Percentiles rank a stretch among this genome's conserved stretches.
Evolutionary conservation across 164 flowering plant species (phyloP).

Genomic region (Hamamelis virginiana): DNA sequence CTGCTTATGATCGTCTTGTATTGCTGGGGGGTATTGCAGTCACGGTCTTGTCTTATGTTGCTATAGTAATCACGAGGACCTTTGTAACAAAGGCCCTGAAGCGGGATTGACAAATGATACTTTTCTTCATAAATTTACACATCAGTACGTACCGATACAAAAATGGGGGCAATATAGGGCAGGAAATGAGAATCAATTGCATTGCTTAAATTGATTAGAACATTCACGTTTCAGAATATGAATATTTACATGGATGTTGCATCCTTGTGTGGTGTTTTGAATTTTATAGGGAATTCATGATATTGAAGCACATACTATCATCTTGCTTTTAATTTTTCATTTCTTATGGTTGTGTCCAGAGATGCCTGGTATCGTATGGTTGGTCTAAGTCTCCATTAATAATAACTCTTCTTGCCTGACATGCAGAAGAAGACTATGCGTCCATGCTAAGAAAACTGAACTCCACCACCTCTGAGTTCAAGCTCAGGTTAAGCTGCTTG

Average conservation of each 20-base stretch:
- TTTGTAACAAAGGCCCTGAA: slow-evolving; percentile 64
- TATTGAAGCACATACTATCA: too few relatives aligned
- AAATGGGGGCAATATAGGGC: background rate
- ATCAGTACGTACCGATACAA: background rate
- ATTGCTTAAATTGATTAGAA: background rate
- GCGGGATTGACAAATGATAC: slow-evolving; percentile 46
- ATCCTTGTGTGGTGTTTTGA: background rate
- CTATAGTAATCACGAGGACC: slow-evolving; percentile 43
- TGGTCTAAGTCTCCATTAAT: too few relatives aligned
- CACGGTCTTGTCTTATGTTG: slow-evolving; percentile 58
- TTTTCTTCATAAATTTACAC: background rate
- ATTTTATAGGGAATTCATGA: too few relatives aligned
- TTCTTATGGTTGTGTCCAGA: too few relatives aligned
- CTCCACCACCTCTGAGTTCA: too few relatives aligned
- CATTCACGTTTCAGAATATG: background rate
- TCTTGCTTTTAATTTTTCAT: too few relatives aligned
- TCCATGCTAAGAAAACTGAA: too few relatives aligned
- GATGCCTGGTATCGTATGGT: too few relatives aligned
- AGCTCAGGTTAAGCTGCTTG: too few relatives aligned
- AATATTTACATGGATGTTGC: background rate
- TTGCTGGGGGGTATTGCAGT: slow-evolving; percentile 57
- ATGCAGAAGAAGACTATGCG: too few relatives aligned
- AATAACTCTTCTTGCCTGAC: too few relatives aligned
- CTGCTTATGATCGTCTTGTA: slow-evolving; percentile 53
- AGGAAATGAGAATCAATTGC: background rate